Percentiles rank a stretch among this genome's conserved stretches.
These are phyloP conservation scores for Leucoagaricus sp. DNA, from an alignment of 1,284 basidiomycete species.

Conservation along the genomic window DNA sequence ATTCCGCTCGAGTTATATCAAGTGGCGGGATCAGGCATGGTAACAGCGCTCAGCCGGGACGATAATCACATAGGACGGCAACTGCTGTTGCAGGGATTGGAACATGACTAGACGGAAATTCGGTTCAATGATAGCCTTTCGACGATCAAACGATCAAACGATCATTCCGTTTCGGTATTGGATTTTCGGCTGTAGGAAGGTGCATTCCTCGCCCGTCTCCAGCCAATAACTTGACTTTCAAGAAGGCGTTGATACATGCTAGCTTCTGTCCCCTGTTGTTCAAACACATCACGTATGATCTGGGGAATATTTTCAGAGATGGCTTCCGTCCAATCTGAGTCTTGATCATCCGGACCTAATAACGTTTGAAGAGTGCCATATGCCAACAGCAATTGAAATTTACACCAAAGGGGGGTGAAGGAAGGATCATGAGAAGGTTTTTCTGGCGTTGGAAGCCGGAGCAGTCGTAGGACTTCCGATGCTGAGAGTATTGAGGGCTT, in stretches of 20 bases:
- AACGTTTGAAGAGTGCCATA: conserved; percentile 45
- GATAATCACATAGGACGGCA: background rate
- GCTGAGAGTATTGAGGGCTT: conserved; percentile 1
- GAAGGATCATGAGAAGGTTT: background rate
- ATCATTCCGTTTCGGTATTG: too few relatives aligned
- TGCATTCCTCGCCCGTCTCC: background rate
- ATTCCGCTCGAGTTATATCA: conserved; percentile 55
- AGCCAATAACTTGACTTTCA: conserved; percentile 5
- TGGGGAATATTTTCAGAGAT: conserved; percentile 33
- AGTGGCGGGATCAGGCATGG: conserved; percentile 14
- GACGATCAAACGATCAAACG: too few relatives aligned
- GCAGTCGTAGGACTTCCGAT: conserved; percentile 8
- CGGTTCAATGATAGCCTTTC: too few relatives aligned
- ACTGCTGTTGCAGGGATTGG: background rate
- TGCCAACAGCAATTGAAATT: conserved; percentile 48
- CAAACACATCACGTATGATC: conserved; percentile 9
- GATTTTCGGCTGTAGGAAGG: background rate
- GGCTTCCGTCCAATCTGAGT: conserved; percentile 46
- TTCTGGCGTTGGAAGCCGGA: background rate
- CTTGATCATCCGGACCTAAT: conserved; percentile 32
- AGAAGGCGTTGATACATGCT: conserved; percentile 9
- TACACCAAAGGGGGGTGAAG: conserved; percentile 32
- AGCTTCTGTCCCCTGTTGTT: conserved; percentile 10
- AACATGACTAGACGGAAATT: background rate
- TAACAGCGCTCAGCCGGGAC: background rate